phyloP scores from a whole-genome alignment of 345 rosid species.

The Arabis alpina region DNA sequence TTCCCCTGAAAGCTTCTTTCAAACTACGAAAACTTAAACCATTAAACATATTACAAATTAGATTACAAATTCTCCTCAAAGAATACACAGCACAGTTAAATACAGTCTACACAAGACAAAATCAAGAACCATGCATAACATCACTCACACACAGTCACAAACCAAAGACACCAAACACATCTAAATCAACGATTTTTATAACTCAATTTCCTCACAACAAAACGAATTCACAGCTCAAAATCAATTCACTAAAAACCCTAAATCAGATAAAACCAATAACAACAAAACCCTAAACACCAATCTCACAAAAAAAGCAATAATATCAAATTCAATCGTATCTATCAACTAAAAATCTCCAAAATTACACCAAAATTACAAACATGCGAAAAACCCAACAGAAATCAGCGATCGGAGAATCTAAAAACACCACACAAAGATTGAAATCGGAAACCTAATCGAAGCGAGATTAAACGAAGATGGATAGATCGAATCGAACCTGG shows the following conservation, averaged over 20 bases:
- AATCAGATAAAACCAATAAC: conserved; percentile 12
- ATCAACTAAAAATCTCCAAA: conserved; percentile 29
- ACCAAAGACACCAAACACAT: neutral
- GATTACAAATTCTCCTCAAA: conserved; percentile 9
- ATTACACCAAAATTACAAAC: conserved; percentile 29
- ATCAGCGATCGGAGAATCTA: conserved; percentile 29
- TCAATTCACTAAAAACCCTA: conserved; percentile 38
- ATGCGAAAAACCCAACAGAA: conserved; percentile 16
- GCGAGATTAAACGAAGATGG: conserved; percentile 26
- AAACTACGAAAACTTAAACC: conserved; percentile 4
- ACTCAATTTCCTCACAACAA: no score
- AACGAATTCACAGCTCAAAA: neutral
- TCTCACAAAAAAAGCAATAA: conserved; percentile 6
- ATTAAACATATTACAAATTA: neutral
- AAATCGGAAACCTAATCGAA: conserved; percentile 47
- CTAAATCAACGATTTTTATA: neutral
- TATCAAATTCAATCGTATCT: conserved; percentile 17
- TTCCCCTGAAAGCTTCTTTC: conserved; percentile 50
- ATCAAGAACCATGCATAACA: no score
- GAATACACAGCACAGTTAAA: neutral
- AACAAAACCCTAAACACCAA: conserved; percentile 20
- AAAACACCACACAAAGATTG: conserved; percentile 30
- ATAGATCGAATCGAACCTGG: conserved; percentile 60
- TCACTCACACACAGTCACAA: neutral
- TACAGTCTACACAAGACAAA: neutral